Conservation (phyloP, 345 rosid genomes). For the Citrus sinensis region DNA sequence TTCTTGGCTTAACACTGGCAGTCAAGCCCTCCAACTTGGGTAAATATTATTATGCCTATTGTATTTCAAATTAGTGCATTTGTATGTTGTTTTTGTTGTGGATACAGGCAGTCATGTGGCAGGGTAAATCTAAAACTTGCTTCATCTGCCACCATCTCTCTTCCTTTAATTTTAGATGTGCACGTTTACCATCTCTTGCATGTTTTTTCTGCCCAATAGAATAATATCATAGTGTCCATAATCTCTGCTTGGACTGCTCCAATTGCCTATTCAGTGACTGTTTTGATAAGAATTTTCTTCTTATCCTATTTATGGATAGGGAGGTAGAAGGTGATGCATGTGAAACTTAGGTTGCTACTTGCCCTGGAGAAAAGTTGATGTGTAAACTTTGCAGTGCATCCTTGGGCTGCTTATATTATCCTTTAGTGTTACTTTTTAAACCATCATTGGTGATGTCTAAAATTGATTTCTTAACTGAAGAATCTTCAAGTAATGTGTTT, state of each 20-base stretch:
- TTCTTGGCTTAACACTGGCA: conserved; percentile 87
- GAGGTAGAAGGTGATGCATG: background rate
- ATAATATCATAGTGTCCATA: background rate
- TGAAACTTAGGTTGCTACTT: background rate
- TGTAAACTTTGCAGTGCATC: background rate
- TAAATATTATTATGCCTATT: conserved; percentile 22
- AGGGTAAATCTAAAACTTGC: background rate
- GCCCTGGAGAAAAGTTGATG: background rate
- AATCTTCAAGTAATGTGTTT: background rate
- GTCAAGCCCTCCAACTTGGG: conserved; percentile 78
- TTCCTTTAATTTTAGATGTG: background rate
- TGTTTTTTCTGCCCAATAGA: background rate
- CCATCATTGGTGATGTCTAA: background rate
- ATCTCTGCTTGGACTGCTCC: background rate
- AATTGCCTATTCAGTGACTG: background rate
- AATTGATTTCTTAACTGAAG: background rate
- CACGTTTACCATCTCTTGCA: background rate
- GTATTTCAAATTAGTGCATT: background rate
- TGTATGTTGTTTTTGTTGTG: background rate
- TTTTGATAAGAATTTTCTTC: background rate
- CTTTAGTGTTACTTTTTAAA: background rate
- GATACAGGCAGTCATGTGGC: background rate
- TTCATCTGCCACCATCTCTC: background rate
- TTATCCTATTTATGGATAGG: background rate
- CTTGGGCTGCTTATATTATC: background rate